A percentile compares a stretch with the other conserved stretches of the same genome.
These are phyloP conservation scores for Amylocarpus encephaloides DNA, from an alignment of 2,329 filamentous ascomycete genomes.

Conservation along the genomic window DNA sequence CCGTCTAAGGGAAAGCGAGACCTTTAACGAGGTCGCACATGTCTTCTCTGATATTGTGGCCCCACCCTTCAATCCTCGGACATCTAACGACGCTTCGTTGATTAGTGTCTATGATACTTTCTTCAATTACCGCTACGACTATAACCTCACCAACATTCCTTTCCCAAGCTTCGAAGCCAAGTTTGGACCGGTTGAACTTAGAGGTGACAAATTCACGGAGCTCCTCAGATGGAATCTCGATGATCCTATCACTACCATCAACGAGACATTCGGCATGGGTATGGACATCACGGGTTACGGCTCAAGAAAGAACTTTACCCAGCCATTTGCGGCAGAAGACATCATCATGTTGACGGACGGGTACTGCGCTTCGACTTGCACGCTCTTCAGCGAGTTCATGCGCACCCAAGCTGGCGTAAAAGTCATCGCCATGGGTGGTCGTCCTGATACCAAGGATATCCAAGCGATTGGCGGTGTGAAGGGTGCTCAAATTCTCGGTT, in stretches of 20 bases:
- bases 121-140: slow-evolving; percentile 26
- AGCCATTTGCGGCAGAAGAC: slow-evolving; percentile 34
- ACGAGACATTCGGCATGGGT: slow-evolving; percentile 6
- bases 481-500: slow-evolving; percentile 39
- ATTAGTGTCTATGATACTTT: slow-evolving; percentile 20
- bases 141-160: slow-evolving; percentile 12
- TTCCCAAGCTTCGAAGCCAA: slow-evolving; percentile 13
- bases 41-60: slow-evolving; percentile 18
- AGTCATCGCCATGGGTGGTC: slow-evolving; percentile 54
- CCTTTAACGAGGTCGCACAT: slow-evolving; percentile 17
- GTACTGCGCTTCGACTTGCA: slow-evolving; percentile 53
- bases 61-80: slow-evolving; percentile 23
- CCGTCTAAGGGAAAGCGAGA: slow-evolving; percentile 24
- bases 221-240: slow-evolving; percentile 12
- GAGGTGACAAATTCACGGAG: slow-evolving; percentile 9
- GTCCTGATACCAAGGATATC: slow-evolving; percentile 47
- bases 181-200: slow-evolving; percentile 6
- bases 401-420: slow-evolving; percentile 45
- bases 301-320: slow-evolving; percentile 14
- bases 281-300: slow-evolving; percentile 27
- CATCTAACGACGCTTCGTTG: slow-evolving; percentile 14
- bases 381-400: slow-evolving; percentile 51
- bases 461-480: slow-evolving; percentile 62
- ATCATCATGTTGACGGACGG: slow-evolving; percentile 46
- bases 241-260: slow-evolving; percentile 22